Conservation (phyloP, 2,329 filamentous ascomycete genomes). For the Cryphonectria nitschkei region DNA sequence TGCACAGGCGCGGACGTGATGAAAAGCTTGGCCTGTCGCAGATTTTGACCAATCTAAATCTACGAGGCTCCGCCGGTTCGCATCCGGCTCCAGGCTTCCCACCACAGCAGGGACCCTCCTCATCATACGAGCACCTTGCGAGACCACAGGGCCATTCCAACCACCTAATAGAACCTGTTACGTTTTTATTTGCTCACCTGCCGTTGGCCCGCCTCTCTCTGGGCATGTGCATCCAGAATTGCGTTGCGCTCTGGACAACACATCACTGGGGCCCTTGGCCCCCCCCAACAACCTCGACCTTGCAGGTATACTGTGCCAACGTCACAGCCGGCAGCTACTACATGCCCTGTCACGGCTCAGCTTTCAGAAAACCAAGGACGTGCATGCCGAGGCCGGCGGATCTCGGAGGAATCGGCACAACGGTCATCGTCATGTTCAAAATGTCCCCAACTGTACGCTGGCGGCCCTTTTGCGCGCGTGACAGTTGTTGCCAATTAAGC, state of each 20-base stretch:
- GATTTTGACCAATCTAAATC: not conserved
- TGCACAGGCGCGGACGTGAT: not conserved
- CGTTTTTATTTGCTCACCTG: conserved; percentile 27
- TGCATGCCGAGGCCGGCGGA: not conserved
- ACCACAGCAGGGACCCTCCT: not conserved
- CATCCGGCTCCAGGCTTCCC: not conserved
- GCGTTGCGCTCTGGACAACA: conserved; percentile 4
- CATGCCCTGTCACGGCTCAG: not conserved
- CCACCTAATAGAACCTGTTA: conserved; percentile 4
- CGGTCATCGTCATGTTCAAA: not conserved
- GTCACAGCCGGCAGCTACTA: conserved; percentile 3
- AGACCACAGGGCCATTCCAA: not conserved
- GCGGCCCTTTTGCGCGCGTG: not conserved
- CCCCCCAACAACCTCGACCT: not conserved
- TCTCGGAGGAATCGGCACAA: conserved; percentile 1
- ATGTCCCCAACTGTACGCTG: not conserved
- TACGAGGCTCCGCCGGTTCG: not conserved
- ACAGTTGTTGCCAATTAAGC: not conserved
- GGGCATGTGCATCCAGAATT: not conserved
- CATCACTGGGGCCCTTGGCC: not conserved
- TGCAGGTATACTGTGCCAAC: not conserved
- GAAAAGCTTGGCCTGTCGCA: not conserved
- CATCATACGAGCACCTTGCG: conserved; percentile 1
- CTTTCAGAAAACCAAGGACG: not conserved
- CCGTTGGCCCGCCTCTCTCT: not conserved